Base-by-base conservation (phyloP, 2,329 filamentous ascomycete species). In the Pyrenophora tritici-repentis region DNA sequence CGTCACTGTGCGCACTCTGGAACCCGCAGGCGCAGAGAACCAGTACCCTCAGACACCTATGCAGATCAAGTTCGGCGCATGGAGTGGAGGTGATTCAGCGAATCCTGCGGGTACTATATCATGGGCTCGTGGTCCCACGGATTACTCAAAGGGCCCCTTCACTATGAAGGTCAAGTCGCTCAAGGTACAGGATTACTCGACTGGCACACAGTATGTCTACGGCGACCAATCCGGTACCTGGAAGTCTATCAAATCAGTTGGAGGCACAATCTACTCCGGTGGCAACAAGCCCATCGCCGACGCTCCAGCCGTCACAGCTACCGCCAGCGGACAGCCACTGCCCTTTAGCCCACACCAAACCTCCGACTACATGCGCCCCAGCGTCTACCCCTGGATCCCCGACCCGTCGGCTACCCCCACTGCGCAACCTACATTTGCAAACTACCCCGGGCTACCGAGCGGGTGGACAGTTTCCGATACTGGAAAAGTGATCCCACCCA, bases 31-130 rank as follows among this genome's bases (percentile, higher is more conserved):
- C 44, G 89, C 92, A 53, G 83, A 87, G 55, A 70, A 79, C 47
- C 89, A 96, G 74, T 99, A 95, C 70, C 94, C 94, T 6, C 94
- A 99, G 77, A 91, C 91, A 1, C 94, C 94, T 3, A 96, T 96
- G 91, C 88, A 91, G 75, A 78, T 97, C 76, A 95, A 93, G 75
- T 86, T 97, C 64, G 94, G 94, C 54, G 80, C 88, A 49, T 99
- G 94, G 94, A 86, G 90, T 45, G 94, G 91, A 67, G 94, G 94
- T 62, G 94, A 97, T 73, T 76, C 90, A 0, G 81, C 80, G 22
- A 97, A 97, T 73, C 69, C 86, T 1, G 73, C 81, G 12, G 94
- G 94, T 50, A 97, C 93, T 13, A 90, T 97, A 65, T 80, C 85
- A 59, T 99, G 94, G 94, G 90, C 94, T 49, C 84, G 88, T 47